Percentiles rank a stretch among this genome's conserved stretches.
phyloP scores from a whole-genome alignment of 2,329 filamentous ascomycete genomes.

The Basipetospora chlamydospora region DNA sequence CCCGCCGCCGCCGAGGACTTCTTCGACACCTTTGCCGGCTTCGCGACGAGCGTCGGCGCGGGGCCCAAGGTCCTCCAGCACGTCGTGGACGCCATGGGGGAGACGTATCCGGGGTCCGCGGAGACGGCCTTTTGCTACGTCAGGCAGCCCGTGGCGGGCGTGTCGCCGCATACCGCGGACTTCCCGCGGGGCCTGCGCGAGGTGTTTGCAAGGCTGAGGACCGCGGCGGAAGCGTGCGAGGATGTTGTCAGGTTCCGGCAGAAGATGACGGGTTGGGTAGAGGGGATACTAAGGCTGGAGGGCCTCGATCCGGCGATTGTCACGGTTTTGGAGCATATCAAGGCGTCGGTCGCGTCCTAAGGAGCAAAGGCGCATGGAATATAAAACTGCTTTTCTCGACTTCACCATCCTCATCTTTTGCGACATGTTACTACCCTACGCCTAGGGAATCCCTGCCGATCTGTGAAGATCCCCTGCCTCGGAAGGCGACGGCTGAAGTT shows the following conservation, averaged over 20 bases:
- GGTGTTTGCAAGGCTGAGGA: slow-evolving; percentile 48
- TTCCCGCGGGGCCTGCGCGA: slow-evolving; percentile 60
- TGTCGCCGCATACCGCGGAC: slow-evolving; percentile 46
- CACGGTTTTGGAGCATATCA: slow-evolving; percentile 39
- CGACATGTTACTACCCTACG: too few relatives aligned
- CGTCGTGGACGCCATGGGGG: slow-evolving; percentile 50
- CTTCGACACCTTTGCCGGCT: slow-evolving; percentile 64
- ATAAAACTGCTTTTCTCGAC: too few relatives aligned
- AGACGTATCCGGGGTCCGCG: slow-evolving; percentile 43
- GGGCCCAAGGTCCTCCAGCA: slow-evolving; percentile 56
- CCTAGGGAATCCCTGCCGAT: too few relatives aligned
- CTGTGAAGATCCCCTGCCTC: too few relatives aligned
- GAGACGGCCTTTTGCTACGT: slow-evolving; percentile 58
- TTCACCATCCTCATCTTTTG: too few relatives aligned
- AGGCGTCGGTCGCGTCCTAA: slow-evolving; percentile 11
- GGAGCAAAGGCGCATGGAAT: too few relatives aligned
- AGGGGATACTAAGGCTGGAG: slow-evolving; percentile 31
- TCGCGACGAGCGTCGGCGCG: slow-evolving; percentile 42
- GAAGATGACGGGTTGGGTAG: slow-evolving; percentile 40
- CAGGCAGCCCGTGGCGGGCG: slow-evolving; percentile 52
- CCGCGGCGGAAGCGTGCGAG: slow-evolving; percentile 26
- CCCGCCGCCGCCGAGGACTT: slow-evolving; percentile 56
- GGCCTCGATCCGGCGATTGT: slow-evolving; percentile 41
- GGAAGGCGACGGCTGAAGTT: too few relatives aligned
- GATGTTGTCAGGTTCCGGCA: slow-evolving; percentile 29